These are phyloP conservation scores for Hyaloscypha bicolor DNA, from an alignment of 495 filamentous ascomycete genomes.

Conservation along the genomic window DNA sequence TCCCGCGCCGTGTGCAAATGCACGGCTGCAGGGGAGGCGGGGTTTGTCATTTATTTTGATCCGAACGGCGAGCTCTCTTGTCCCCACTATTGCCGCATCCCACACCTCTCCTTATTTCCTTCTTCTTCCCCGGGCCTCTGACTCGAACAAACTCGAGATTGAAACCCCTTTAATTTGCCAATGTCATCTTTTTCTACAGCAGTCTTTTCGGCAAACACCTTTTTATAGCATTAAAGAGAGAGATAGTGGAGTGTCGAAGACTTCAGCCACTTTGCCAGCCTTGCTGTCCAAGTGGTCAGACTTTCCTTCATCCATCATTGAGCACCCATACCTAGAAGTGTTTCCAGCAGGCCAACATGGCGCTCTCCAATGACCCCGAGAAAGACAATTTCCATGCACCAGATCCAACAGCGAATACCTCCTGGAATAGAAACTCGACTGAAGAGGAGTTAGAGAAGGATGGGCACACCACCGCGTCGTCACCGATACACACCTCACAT, in stretches of 20 bases:
- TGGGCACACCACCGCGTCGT: slow-evolving; percentile 3
- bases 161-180: background rate
- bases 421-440: background rate
- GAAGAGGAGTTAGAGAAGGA: slow-evolving; percentile 21
- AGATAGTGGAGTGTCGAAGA: background rate
- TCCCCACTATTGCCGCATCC: slow-evolving; percentile 7
- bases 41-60: background rate
- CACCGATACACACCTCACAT: slow-evolving; percentile 20
- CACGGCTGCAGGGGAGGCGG: background rate
- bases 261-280: background rate
- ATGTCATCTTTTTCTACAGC: background rate
- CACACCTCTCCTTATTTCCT: background rate
- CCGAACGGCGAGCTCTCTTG: background rate
- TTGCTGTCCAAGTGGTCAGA: background rate
- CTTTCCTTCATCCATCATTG: background rate
- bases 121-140: background rate
- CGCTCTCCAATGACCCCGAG: slow-evolving; percentile 10
- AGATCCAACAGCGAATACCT: background rate
- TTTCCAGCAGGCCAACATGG: slow-evolving; percentile 6
- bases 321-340: background rate
- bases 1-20: background rate
- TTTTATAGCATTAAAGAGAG: background rate
- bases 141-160: background rate
- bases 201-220: background rate
- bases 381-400: slow-evolving; percentile 15